These are phyloP conservation scores for Fusarium annulatum DNA, from an alignment of 2,329 filamentous ascomycete genomes.

Conservation along the genomic window DNA sequence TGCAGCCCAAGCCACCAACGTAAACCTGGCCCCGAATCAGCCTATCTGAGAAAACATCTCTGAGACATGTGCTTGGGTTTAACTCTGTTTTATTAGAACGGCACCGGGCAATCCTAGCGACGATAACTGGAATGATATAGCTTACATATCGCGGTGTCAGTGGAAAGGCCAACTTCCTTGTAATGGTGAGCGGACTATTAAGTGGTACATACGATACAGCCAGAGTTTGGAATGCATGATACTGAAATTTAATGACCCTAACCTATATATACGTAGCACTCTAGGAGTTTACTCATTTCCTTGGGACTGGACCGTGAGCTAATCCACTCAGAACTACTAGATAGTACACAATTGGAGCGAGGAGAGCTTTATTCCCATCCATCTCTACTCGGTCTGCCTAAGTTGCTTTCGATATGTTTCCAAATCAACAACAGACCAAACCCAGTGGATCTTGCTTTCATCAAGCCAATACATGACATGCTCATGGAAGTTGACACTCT, in stretches of 20 bases:
- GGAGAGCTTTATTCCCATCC: not conserved
- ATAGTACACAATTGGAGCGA: too few species aligned
- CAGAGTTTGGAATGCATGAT: too few species aligned
- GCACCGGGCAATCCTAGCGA: too few species aligned
- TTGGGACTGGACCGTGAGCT: not conserved
- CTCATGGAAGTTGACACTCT: constrained; percentile 24
- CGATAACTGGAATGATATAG: too few species aligned
- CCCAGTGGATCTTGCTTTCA: constrained; percentile 7
- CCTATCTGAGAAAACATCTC: not conserved
- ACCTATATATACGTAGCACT: not conserved
- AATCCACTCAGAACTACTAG: too few species aligned
- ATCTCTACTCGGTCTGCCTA: accelerated
- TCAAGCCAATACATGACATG: constrained; percentile 38
- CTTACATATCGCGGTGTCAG: too few species aligned
- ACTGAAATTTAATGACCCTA: not conserved
- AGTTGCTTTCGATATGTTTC: constrained; percentile 9
- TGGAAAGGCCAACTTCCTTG: too few species aligned
- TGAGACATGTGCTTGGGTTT: too few species aligned
- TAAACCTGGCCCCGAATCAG: not conserved
- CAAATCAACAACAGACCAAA: constrained; percentile 33
- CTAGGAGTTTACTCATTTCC: not conserved
- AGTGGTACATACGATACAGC: not conserved
- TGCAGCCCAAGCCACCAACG: not conserved
- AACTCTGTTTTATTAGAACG: too few species aligned
- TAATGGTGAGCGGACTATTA: not conserved